Evolutionary conservation across 768 basidiomycete species (phyloP).

Genomic region (Dendrothele bispora): DNA sequence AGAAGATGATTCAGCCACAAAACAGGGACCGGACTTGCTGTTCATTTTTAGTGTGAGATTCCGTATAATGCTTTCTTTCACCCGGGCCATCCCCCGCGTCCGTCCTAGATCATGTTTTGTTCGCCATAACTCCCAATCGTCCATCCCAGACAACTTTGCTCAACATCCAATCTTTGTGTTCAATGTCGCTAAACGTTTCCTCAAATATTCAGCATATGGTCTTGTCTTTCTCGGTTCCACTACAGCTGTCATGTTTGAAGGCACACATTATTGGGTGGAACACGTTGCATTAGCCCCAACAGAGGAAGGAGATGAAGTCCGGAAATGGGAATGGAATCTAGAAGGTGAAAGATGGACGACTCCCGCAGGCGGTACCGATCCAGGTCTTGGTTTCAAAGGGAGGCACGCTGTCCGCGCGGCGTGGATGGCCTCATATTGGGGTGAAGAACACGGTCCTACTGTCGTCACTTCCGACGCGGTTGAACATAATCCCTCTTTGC

Average conservation of each 20-base stretch:
- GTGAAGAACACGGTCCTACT: conserved; percentile 39
- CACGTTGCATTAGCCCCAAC: conserved; percentile 40
- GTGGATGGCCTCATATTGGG: conserved; percentile 74
- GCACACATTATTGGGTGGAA: conserved; percentile 66
- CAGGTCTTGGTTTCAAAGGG: conserved; percentile 59
- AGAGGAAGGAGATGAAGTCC: conserved; percentile 51
- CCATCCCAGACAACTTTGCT: conserved; percentile 2
- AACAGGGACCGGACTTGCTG: too few species aligned
- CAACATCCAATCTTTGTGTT: conserved; percentile 36
- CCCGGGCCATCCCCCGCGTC: too few species aligned
- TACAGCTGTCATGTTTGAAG: conserved; percentile 51
- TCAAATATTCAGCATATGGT: conserved; percentile 50
- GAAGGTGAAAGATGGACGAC: conserved; percentile 61
- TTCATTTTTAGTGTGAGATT: too few species aligned
- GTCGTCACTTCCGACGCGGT: conserved; percentile 38
- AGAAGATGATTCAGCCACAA: too few species aligned
- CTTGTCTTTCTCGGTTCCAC: conserved; percentile 42
- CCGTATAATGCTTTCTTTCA: too few species aligned
- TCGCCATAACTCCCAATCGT: not conserved
- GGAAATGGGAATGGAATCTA: conserved; percentile 67
- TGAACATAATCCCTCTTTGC: conserved; percentile 25
- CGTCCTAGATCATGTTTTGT: too few species aligned
- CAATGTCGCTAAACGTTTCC: conserved; percentile 43
- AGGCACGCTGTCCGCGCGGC: conserved; percentile 65
- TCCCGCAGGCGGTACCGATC: conserved; percentile 66